Evolutionary conservation across 805 yeast genomes (phyloP), one percentile per base, ranked within the genome.

Genomic region (Blastobotrys parvus): DNA sequence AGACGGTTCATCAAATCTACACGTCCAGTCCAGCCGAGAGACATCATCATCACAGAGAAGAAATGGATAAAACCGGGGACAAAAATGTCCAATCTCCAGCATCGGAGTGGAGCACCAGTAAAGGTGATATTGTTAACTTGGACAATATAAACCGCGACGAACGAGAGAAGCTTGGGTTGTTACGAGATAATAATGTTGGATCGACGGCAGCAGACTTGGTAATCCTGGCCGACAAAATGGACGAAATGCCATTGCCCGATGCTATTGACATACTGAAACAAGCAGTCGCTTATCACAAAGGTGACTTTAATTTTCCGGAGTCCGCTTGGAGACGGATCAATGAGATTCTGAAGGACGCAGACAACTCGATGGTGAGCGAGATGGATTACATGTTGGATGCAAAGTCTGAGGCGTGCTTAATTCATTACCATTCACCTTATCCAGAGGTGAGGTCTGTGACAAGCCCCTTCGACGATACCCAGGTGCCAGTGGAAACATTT

Each of bases 401-500:
- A 19, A 62, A 61, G 40, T 47, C 64, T 11, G 69, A 69, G 42
- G 75, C 75, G 4, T 69, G 65, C 21, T 54, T 72, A 36, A 61
- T 59, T 38, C 45, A 47, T 44, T 53, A 43, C 43, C 69, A 64
- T 46, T 74, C 79, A 1, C 79, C 80, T 3, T 75, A 75, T 47
- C 78, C 80, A 3, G 81, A 77, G 54, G 75, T 76, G 15, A 57
- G 81, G 36, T 69, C 80, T 3, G 73, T 77, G 20, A 69, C 75
- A 6, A 73, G 70, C 34, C 71, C 77, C 1, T 62, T 51, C 36
- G 80, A 77, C 51, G 77, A 75, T 45, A 69, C 71, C 1, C 40
- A 48, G 10, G 47, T 64, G 15, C 71, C 72, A 2, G 62, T 61
- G 20, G 78, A 75, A 45, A 74, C 78, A 66, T 49, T 72, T 39